Evolutionary conservation across 106 monocot genomes (phyloP).

Genomic region (Narthecium ossifragum): DNA sequence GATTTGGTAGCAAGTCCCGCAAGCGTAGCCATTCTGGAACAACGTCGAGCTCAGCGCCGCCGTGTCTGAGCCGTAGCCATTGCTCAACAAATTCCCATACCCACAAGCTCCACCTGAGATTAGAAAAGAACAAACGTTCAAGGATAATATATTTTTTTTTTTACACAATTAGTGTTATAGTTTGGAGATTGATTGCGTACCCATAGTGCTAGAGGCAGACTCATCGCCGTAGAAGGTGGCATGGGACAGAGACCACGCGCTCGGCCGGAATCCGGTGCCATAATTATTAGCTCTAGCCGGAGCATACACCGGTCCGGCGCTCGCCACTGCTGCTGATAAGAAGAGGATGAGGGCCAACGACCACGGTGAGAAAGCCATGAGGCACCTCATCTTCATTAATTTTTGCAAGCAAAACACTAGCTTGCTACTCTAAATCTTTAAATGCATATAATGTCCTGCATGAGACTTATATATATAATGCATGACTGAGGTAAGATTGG

Average conservation of each 20-base stretch:
- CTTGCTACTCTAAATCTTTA: too few species aligned
- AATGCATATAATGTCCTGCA: too few species aligned
- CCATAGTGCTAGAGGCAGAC: slow-evolving; percentile 64
- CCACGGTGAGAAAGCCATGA: slow-evolving; percentile 5
- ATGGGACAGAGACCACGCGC: slow-evolving; percentile 40
- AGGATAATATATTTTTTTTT: neutral
- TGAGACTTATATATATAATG: too few species aligned
- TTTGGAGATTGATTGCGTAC: slow-evolving; percentile 19
- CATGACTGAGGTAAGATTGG: too few species aligned
- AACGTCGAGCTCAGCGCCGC: slow-evolving; percentile 65
- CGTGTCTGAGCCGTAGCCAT: slow-evolving; percentile 51
- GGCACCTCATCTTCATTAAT: too few species aligned
- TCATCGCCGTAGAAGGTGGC: slow-evolving; percentile 86
- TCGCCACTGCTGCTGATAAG: neutral
- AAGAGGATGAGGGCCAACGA: slow-evolving; percentile 7
- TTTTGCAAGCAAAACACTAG: too few species aligned
- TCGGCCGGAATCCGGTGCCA: slow-evolving; percentile 22
- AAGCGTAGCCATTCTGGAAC: slow-evolving; percentile 56
- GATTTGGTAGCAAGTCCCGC: slow-evolving; percentile 67
- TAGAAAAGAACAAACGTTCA: neutral
- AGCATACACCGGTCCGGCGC: neutral
- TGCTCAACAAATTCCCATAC: slow-evolving; percentile 47
- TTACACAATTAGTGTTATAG: neutral
- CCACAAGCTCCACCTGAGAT: slow-evolving; percentile 79
- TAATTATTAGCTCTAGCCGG: neutral